These are phyloP conservation scores for Crithidia fasciculata DNA, from an alignment of 208 protist genomes.

Conservation along the genomic window DNA sequence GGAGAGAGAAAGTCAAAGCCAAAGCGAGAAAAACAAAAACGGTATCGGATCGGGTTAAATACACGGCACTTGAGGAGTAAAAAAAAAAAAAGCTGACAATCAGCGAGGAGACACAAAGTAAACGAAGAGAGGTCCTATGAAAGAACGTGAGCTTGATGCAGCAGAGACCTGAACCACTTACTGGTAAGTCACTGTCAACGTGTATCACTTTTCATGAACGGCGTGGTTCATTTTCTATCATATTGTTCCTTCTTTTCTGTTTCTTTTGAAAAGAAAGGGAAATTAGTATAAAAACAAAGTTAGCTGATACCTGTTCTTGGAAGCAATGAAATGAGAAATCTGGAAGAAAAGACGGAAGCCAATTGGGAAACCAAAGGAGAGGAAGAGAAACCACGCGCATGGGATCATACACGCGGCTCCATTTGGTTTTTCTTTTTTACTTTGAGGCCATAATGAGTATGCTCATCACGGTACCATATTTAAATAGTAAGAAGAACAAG, in stretches of 20 bases:
- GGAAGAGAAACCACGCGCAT: not conserved
- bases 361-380: not conserved
- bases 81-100: not conserved
- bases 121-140: not conserved
- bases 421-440: too few species aligned
- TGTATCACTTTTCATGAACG: not conserved
- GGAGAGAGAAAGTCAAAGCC: too few species aligned
- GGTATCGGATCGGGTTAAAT: constrained; percentile 15
- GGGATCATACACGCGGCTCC: too few species aligned
- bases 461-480: not conserved
- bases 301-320: constrained; percentile 15
- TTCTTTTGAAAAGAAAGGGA: not conserved
- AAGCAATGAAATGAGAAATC: constrained; percentile 4
- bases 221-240: not conserved
- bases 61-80: constrained; percentile 1
- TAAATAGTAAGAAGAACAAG: constrained; percentile 10
- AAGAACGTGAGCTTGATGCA: not conserved
- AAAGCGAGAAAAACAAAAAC: constrained; percentile 1
- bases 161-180: not conserved
- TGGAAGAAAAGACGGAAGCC: constrained; percentile 4
- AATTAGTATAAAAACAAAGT: not conserved
- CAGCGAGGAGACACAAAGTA: not conserved
- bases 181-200: too few species aligned
- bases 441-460: too few species aligned
- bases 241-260: not conserved